Base-by-base conservation (phyloP, 2,329 filamentous ascomycete species). In the Incumbomyces delicatus region DNA sequence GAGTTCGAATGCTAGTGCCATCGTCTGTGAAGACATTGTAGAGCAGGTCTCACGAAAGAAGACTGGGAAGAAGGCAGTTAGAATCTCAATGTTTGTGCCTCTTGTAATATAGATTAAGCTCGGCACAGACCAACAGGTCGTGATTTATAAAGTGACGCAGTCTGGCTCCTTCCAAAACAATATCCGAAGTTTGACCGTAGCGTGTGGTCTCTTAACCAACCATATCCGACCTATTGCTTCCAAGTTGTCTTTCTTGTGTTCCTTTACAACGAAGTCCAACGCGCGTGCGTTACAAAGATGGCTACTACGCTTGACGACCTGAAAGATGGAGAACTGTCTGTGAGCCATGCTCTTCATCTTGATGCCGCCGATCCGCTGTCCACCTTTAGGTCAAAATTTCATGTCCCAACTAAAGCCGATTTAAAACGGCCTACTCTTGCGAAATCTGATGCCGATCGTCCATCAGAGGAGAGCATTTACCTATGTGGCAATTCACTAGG, bases 401-500 rank as follows among this genome's bases (percentile, higher is more conserved):
- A 83, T 40, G 80, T 94, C 38, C 88, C 88, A 0, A 83, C 83
- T 2, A 86, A 80, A 62, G 70, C 69, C 8, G 85, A 88, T 34
- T 65, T 92, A 38, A 80, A 75, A 61, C 76, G 83, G 53, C 81
- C 72, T 52, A 77, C 73, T 0, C 63, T 85, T 8, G 64, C 58
- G 6, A 66, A 65, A 53, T 58, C 63, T 45, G 49, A 50, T 16
- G 55, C 57, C 4, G 60, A 65, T 49, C 56, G 64, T 37, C 63
- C 62, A 1, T 63, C 65, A 34, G 57, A 66, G n/a, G 57, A 53
- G 16, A 57, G 58, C 12, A 81, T 87, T 49, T 95, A 95, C 64
- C 80, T 95, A 53, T 90, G 87, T 55, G 89, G 89, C 47, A 94
- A 95, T 68, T 94, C 87, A 0, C 75, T 95, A 1, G 88, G 88